Evolutionary conservation across 768 basidiomycete species (phyloP), one percentile per base, ranked within the genome.

Genomic region (Thelephora ganbajun): DNA sequence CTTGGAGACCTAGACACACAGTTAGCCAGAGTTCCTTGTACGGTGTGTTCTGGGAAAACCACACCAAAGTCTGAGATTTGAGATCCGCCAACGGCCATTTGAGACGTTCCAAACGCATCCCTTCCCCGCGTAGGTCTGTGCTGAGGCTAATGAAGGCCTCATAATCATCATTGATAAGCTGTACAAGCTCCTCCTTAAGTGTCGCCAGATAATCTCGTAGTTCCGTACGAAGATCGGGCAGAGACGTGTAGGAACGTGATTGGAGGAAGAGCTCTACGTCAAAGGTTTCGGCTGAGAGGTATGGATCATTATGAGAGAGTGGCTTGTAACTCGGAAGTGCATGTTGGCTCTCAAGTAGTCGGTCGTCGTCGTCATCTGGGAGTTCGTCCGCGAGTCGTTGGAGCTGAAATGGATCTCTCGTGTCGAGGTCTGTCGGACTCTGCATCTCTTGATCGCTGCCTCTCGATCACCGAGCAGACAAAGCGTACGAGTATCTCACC

Each of bases 61-160:
- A 51, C 59, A 88, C 90, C 56, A 79, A 63, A 41, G 94, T 78
- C 54, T 85, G 77, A 30, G 59, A 57, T 53, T 76, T 77, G 18
- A 98, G 61, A 18, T 67, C 70, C 7, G 58, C 63, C 45, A 99
- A 61, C 0, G 94, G 93, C 20, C 62, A 62, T 53, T 80, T 79
- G 49, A 99, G 59, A 49, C 73, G 68, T 49, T 73, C 70, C 55
- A 94, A 61, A 53, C 89, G 70, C 35, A 71, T 69, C 2, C 86
- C 84, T 64, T 97, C 93, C 39, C 84, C 90, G 54, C 80, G 74
- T 53, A 98, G 62, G 56, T 97, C 91, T 2, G 93, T 92, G 53
- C 93, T 93, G 26, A 99, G 70, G 55, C 87, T 90, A 57, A 98
- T 94, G 61, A 98, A 99, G 12, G 92, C 92, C 61, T 92, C 92